Evolutionary conservation across 2,329 filamentous ascomycete species (phyloP).

Genomic region (Apiospora rasikravindrae): DNA sequence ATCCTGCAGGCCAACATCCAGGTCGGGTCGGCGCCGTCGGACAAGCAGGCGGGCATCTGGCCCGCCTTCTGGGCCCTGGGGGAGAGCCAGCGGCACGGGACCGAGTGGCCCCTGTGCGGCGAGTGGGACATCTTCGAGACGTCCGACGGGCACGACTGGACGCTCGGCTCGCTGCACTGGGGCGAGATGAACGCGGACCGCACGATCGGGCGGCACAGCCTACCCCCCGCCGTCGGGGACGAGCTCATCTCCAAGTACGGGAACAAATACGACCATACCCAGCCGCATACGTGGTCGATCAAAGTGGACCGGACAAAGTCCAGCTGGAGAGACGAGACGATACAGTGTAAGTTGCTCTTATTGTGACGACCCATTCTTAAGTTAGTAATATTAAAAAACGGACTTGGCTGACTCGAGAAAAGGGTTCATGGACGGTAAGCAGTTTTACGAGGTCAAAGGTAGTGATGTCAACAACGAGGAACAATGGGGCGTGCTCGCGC

Average conservation of each 20-base stretch:
- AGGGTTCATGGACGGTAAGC: not conserved
- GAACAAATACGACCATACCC: not conserved
- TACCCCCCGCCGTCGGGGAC: slow-evolving; percentile 49
- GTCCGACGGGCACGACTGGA: slow-evolving; percentile 54
- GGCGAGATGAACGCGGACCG: slow-evolving; percentile 50
- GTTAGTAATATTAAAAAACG: slow-evolving; percentile 41
- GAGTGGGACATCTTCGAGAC: slow-evolving; percentile 65
- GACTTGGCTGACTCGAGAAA: not conserved
- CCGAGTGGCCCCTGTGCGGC: slow-evolving; percentile 57
- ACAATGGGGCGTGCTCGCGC: slow-evolving; percentile 56
- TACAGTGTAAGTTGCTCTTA: slow-evolving; percentile 31
- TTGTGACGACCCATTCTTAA: slow-evolving; percentile 26
- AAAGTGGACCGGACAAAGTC: slow-evolving; percentile 53
- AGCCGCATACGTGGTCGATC: slow-evolving; percentile 57
- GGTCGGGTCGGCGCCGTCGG: slow-evolving; percentile 46
- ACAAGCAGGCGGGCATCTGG: slow-evolving; percentile 59
- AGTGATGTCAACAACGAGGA: slow-evolving; percentile 47
- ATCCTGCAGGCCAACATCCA: slow-evolving; percentile 53
- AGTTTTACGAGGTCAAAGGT: slow-evolving; percentile 44
- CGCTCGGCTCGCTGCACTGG: slow-evolving; percentile 57
- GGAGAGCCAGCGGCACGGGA: slow-evolving; percentile 52
- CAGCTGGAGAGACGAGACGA: slow-evolving; percentile 54
- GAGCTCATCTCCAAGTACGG: slow-evolving; percentile 42
- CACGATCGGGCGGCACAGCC: slow-evolving; percentile 48
- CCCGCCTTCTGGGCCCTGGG: slow-evolving; percentile 65